Evolutionary conservation across 441 rosid species (phyloP).

Genomic region (Francoa sonchifolia): DNA sequence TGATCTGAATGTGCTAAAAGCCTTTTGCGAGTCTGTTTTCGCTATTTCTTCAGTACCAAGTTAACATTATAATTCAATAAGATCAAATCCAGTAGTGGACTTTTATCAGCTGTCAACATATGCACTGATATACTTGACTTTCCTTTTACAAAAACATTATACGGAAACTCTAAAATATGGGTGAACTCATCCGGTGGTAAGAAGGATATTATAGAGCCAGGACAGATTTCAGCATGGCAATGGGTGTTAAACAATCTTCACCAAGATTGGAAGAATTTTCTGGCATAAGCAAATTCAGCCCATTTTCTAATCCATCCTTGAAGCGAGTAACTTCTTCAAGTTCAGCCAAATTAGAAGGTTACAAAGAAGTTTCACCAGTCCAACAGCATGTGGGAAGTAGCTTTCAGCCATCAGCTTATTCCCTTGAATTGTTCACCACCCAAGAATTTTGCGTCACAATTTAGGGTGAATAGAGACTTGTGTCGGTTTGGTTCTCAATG

Average conservation of each 20-base stretch:
- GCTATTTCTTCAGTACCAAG: too few species aligned
- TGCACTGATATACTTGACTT: not conserved
- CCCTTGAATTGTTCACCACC: slow-evolving; percentile 11
- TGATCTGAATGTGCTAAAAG: too few species aligned
- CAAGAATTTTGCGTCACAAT: slow-evolving; percentile 4
- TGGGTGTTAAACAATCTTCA: slow-evolving; percentile 11
- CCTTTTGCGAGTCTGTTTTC: too few species aligned
- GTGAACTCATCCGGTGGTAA: slow-evolving; percentile 15
- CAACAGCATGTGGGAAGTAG: slow-evolving; percentile 8
- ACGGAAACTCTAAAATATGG: slow-evolving; percentile 11
- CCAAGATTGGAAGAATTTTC: slow-evolving; percentile 16
- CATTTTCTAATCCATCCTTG: slow-evolving; percentile 10
- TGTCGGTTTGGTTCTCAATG: slow-evolving; percentile 5
- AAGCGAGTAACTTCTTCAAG: slow-evolving; percentile 13
- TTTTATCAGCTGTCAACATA: not conserved
- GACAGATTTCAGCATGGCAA: not conserved
- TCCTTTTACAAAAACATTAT: slow-evolving; percentile 13
- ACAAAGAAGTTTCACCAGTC: slow-evolving; percentile 2
- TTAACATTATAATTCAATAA: too few species aligned
- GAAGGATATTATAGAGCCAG: slow-evolving; percentile 1
- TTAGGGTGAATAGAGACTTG: slow-evolving; percentile 1
- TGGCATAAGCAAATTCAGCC: slow-evolving; percentile 13
- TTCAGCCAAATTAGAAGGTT: slow-evolving; percentile 3
- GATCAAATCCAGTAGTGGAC: too few species aligned
- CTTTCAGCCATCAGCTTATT: slow-evolving; percentile 10